phyloP scores from a whole-genome alignment of 768 basidiomycete species.

The Xerocomus potaroensis region DNA sequence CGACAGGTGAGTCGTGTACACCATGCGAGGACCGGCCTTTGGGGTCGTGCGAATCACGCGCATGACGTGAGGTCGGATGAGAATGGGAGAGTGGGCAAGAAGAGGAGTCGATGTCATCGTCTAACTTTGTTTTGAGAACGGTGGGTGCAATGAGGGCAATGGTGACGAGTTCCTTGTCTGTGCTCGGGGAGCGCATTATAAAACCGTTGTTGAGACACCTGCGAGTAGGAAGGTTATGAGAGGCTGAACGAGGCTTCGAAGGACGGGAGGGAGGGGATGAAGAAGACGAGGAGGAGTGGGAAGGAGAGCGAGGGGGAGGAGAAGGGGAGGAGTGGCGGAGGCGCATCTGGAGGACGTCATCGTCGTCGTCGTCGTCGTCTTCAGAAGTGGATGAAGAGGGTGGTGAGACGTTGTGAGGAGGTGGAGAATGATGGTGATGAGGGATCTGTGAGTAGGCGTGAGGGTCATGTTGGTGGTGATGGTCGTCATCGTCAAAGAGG shows the following conservation, averaged over 20 bases:
- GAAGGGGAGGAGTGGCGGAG: slow-evolving; percentile 24
- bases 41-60: slow-evolving; percentile 5
- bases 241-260: slow-evolving; percentile 29
- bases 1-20: slow-evolving; percentile 50
- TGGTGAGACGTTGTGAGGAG: slow-evolving; percentile 19
- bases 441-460: slow-evolving; percentile 7
- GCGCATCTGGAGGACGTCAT: slow-evolving; percentile 67
- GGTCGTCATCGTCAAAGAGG: slow-evolving; percentile 27
- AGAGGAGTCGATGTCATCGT: slow-evolving; percentile 38
- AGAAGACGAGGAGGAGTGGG: slow-evolving; percentile 34
- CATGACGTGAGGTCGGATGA: slow-evolving; percentile 7
- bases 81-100: slow-evolving; percentile 11
- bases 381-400: slow-evolving; percentile 35
- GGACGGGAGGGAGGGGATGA: slow-evolving; percentile 25
- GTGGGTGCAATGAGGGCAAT: slow-evolving; percentile 78
- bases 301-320: slow-evolving; percentile 34
- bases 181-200: slow-evolving; percentile 31
- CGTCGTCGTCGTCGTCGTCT: slow-evolving; percentile 45
- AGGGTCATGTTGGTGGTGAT: slow-evolving; percentile 14
- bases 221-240: slow-evolving; percentile 14
- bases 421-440: slow-evolving; percentile 21
- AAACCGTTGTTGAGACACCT: slow-evolving; percentile 41
- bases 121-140: slow-evolving; percentile 74
- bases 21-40: slow-evolving; percentile 13
- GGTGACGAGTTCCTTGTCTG: slow-evolving; percentile 54